A percentile compares a stretch with the other conserved stretches of the same genome.
phyloP scores from a whole-genome alignment of 148 eudicot genomes.

The Diospyros lotus region DNA sequence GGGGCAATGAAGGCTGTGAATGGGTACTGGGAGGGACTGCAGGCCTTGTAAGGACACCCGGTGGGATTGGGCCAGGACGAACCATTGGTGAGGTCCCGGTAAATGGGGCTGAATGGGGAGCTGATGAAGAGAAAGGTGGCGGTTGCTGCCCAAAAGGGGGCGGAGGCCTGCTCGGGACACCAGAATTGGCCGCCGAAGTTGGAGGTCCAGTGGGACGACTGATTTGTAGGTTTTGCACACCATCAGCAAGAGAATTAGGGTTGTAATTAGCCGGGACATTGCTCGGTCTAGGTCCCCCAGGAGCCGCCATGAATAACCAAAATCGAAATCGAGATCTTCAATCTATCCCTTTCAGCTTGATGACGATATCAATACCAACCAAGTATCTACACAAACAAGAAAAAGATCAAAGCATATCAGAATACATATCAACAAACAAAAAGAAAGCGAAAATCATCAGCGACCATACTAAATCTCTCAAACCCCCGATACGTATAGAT shows the following conservation, averaged over 20 bases:
- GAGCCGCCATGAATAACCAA: slow-evolving; percentile 55
- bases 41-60: slow-evolving; percentile 68
- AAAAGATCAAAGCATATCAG: background rate
- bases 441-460: background rate
- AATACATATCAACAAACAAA: background rate
- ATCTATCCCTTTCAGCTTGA: background rate
- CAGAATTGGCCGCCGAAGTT: slow-evolving; percentile 15
- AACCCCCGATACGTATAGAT: background rate
- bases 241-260: slow-evolving; percentile 56
- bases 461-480: background rate
- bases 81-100: slow-evolving; percentile 36
- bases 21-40: slow-evolving; percentile 43
- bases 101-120: slow-evolving; percentile 34
- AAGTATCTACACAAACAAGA: slow-evolving; percentile 1
- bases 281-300: slow-evolving; percentile 86
- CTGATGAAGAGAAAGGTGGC: slow-evolving; percentile 48
- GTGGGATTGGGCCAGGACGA: slow-evolving; percentile 75
- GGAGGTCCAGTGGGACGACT: slow-evolving; percentile 55
- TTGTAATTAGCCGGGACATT: slow-evolving; percentile 53
- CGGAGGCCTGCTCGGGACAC: slow-evolving; percentile 44
- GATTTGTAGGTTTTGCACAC: slow-evolving; percentile 65
- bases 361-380: background rate
- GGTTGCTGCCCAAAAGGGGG: slow-evolving; percentile 53
- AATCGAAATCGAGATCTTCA: slow-evolving; percentile 11
- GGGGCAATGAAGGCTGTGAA: slow-evolving; percentile 42